phyloP scores from a whole-genome alignment of 2,329 filamentous ascomycete species.

The Didymella exigua region DNA sequence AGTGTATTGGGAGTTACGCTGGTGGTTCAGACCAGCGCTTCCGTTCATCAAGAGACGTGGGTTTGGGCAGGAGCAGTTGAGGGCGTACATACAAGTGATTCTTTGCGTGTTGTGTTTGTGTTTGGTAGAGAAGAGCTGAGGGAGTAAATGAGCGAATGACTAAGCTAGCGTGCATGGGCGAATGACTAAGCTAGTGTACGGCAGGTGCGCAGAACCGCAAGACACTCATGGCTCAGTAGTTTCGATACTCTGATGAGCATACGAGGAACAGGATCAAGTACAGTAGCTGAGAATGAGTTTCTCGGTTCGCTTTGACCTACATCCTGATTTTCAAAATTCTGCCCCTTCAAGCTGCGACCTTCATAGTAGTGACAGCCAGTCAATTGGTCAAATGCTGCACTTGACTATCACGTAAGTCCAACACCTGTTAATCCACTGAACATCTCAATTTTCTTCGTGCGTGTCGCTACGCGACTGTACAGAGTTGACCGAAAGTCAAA shows the following conservation, averaged over 20 bases:
- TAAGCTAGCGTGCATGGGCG: neutral
- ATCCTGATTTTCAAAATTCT: too few relatives aligned
- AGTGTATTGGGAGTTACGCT: constrained; percentile 15
- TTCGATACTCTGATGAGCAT: neutral
- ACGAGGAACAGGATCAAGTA: neutral
- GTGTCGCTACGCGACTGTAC: neutral
- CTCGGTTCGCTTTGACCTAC: too few relatives aligned
- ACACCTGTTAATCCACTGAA: constrained; percentile 33
- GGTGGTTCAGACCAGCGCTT: constrained; percentile 19
- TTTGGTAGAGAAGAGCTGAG: neutral
- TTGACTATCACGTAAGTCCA: constrained; percentile 55
- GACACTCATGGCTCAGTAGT: neutral
- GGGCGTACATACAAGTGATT: neutral
- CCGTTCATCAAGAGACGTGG: constrained; percentile 12
- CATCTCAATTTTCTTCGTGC: neutral
- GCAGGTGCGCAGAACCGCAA: neutral
- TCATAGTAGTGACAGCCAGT: neutral
- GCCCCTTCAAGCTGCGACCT: too few relatives aligned
- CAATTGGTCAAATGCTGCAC: constrained; percentile 42
- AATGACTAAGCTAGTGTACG: neutral
- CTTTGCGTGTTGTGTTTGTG: neutral
- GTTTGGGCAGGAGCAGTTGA: neutral
- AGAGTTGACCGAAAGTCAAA: neutral
- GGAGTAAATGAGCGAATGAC: neutral
- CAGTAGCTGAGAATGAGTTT: too few relatives aligned